phyloP scores from a whole-genome alignment of 1,139 yeast species.

The Yamadazyma aaseri region DNA sequence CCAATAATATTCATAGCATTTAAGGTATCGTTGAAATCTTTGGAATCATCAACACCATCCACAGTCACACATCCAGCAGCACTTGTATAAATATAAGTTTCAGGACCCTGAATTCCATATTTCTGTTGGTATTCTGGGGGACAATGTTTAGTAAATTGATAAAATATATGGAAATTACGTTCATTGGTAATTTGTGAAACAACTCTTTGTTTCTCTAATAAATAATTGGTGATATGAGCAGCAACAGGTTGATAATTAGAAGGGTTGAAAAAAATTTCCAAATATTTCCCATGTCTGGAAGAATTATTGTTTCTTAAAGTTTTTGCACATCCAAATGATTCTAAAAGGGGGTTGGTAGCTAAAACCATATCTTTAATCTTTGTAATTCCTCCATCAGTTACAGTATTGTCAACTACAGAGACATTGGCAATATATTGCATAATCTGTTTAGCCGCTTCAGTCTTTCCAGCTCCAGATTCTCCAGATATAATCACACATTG shows the following conservation, averaged over 20 bases:
- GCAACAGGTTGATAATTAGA: slow-evolving; percentile 81
- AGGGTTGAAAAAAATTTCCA: slow-evolving; percentile 84
- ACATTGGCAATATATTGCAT: slow-evolving; percentile 98
- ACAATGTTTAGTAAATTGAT: slow-evolving; percentile 92
- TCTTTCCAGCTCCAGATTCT: slow-evolving; percentile 98
- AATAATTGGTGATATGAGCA: slow-evolving; percentile 92
- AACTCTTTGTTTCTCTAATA: slow-evolving; percentile 92
- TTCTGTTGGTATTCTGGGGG: slow-evolving; percentile 78
- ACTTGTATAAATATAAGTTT: slow-evolving; percentile 85
- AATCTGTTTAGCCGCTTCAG: slow-evolving; percentile 97
- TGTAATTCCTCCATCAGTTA: slow-evolving; percentile 51
- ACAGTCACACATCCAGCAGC: slow-evolving; percentile 84
- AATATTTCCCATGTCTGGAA: slow-evolving; percentile 95
- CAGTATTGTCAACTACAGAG: slow-evolving; percentile 38
- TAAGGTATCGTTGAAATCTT: slow-evolving; percentile 78
- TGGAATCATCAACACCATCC: slow-evolving; percentile 78
- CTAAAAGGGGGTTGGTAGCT: slow-evolving; percentile 95
- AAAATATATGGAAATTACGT: slow-evolving; percentile 95
- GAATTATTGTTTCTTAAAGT: slow-evolving; percentile 95
- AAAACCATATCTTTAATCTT: slow-evolving; percentile 95
- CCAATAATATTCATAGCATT: slow-evolving; percentile 90
- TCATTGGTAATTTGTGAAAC: slow-evolving; percentile 91
- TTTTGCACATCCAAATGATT: slow-evolving; percentile 98
- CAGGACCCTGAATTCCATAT: slow-evolving; percentile 92
- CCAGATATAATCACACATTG: slow-evolving; percentile 99